These are phyloP conservation scores for Boletus rubroflammeus DNA, from an alignment of 768 basidiomycete genomes.

Conservation along the genomic window DNA sequence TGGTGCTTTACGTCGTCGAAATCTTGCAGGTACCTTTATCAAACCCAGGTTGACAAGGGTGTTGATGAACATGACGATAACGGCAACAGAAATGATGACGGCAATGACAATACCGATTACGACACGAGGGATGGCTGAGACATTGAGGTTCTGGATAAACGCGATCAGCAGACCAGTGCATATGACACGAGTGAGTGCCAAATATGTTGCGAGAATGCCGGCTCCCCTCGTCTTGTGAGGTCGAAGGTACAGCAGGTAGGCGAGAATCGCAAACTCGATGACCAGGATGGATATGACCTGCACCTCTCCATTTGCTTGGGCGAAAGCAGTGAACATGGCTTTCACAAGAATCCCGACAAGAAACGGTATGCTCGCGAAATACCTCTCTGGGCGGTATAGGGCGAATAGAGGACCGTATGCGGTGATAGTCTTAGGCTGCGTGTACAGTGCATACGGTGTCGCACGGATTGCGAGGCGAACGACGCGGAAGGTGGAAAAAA, in stretches of 20 bases:
- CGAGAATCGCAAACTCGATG: conserved; percentile 60
- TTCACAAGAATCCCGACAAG: conserved; percentile 59
- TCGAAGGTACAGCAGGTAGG: conserved; percentile 48
- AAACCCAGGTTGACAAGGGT: conserved; percentile 49
- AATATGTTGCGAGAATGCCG: conserved; percentile 64
- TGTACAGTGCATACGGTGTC: conserved; percentile 38
- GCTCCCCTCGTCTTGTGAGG: conserved; percentile 68
- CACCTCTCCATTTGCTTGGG: conserved; percentile 53
- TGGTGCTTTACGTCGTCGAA: conserved; percentile 14
- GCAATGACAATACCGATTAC: conserved; percentile 75
- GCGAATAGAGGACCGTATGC: conserved; percentile 59
- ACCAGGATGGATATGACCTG: conserved; percentile 68
- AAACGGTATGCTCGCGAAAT: conserved; percentile 61
- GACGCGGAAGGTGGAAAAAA: conserved; percentile 47
- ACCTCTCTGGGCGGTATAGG: conserved; percentile 62
- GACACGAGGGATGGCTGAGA: conserved; percentile 75
- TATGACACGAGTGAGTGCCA: conserved; percentile 64
- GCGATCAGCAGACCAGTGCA: conserved; percentile 72
- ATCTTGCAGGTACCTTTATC: conserved; percentile 19
- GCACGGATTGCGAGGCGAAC: conserved; percentile 43
- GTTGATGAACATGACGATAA: conserved; percentile 68
- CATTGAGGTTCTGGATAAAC: conserved; percentile 61
- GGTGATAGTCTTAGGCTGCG: conserved; percentile 35
- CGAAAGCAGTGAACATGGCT: conserved; percentile 70
- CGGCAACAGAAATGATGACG: conserved; percentile 66